Base-by-base conservation (phyloP, 768 basidiomycete species). In the Panaeolus papilionaceus region DNA sequence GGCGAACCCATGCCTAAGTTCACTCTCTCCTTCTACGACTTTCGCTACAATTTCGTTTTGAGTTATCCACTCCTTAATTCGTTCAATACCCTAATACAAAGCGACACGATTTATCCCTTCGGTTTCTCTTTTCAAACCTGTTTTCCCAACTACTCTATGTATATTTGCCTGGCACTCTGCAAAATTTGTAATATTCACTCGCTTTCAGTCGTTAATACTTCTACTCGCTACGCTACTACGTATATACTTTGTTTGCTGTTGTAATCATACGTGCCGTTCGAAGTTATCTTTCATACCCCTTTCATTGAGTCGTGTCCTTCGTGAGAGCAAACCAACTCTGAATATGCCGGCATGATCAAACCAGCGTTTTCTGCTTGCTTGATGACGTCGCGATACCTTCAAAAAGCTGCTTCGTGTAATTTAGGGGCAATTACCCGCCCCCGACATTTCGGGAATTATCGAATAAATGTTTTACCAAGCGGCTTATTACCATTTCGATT, bases 151-250 rank as follows among this genome's bases (percentile, higher is more conserved):
- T 58, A 58, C 54, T 28, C 54, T 58, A 58, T 58, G 54, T 58
- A 58, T 28, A 28, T 16, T 58, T 58, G 54, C 54, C 54, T 58
- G 1, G 54, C 54, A 58, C 54, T 33, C 33, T 16, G 54, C 54
- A 58, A 16, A 23, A 8, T 33, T 28, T 58, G 54, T 58, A 58
- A 58, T 58, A 58, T 33, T 58, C 54, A 14, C 37, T 18, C 54
- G 28, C n/a, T 58, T 16, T 14, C 54, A 37, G 54, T 33, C 54
- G 33, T 51, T 58, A 58, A 58, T 58, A 28, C 4, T 58, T 58
- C 33, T 58, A 58, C n/a, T 58, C 28, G 26, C 54, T 58, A 58
- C 54, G 54, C 16, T 58, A 58, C n/a, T 58, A 58, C 54, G 33
- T 58, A 37, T 37, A 58, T 28, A 58, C 54, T 28, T 37, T 37